Conservation (phyloP, 108 stramenopile genomes). For the Nitzschia sp. region DNA sequence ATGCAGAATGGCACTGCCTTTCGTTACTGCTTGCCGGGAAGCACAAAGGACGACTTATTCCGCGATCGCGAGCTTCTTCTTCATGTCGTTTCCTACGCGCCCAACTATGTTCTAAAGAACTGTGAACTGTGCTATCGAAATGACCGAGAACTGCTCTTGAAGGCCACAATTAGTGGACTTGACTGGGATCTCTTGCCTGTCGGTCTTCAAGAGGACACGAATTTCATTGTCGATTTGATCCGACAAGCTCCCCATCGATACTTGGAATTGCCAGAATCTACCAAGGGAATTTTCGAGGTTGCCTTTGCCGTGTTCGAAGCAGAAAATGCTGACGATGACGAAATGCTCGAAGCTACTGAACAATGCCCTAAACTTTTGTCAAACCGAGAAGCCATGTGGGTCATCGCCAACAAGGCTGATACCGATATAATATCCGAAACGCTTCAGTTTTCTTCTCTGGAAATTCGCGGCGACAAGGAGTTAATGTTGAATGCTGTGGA, state of each 20-base stretch:
- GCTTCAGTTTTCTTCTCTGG: constrained; percentile 10
- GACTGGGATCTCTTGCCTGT: constrained; percentile 18
- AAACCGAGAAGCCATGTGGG: constrained; percentile 21
- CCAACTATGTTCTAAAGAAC: background rate
- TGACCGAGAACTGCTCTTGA: constrained; percentile 27
- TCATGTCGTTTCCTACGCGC: background rate
- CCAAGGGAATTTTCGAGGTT: constrained; percentile 1
- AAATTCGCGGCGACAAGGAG: constrained; percentile 30
- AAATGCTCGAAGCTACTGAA: constrained; percentile 14
- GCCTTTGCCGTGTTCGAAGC: constrained; percentile 2
- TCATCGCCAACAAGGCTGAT: background rate
- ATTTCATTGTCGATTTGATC: constrained; percentile 5
- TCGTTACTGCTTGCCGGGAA: constrained; percentile 27
- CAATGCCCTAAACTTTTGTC: constrained; percentile 13
- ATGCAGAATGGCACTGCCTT: constrained; percentile 35
- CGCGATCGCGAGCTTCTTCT: constrained; percentile 19
- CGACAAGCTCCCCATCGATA: constrained; percentile 5
- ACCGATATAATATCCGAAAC: constrained; percentile 11
- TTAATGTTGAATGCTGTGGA: constrained; percentile 42
- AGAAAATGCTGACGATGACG: constrained; percentile 1
- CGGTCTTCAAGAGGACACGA: constrained; percentile 2
- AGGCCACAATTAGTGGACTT: constrained; percentile 22
- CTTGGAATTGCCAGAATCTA: constrained; percentile 4
- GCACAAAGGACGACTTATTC: constrained; percentile 10
- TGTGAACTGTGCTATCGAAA: background rate